These are phyloP conservation scores for Wickerhamomyces pijperi DNA, from an alignment of 805 yeast genomes.

Conservation along the genomic window DNA sequence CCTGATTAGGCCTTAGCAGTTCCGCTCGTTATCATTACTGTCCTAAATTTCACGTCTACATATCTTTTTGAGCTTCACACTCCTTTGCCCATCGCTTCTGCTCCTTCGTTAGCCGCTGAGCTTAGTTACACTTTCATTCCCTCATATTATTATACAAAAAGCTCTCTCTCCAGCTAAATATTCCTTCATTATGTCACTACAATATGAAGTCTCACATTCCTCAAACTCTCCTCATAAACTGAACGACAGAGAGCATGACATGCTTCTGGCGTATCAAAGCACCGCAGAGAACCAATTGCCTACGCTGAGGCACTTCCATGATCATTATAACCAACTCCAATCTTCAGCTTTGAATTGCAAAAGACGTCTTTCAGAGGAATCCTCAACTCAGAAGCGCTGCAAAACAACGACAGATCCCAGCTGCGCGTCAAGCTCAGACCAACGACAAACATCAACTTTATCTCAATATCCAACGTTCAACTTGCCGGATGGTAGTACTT, in stretches of 20 bases:
- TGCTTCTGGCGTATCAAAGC: not conserved
- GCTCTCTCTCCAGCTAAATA: no score
- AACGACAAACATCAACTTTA: not conserved
- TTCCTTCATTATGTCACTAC: no score
- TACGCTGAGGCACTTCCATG: not conserved
- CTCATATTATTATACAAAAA: no score
- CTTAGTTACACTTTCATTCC: no score
- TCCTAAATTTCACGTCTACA: no score
- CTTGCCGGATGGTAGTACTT: constrained; percentile 14
- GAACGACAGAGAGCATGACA: not conserved
- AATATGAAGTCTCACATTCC: no score
- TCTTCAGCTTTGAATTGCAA: not conserved
- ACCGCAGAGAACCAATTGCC: no score
- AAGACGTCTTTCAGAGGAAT: not conserved
- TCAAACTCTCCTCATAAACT: not conserved
- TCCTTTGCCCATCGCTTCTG: no score
- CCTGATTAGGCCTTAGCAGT: no score
- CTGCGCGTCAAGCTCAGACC: not conserved
- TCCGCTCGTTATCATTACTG: no score
- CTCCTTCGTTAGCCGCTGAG: no score
- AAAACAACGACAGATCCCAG: not conserved
- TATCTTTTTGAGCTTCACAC: no score
- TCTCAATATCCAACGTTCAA: constrained; percentile 15
- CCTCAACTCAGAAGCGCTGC: not conserved
- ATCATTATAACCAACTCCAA: not conserved